Base-by-base conservation (phyloP, 2,329 filamentous ascomycete species). In the Ustilaginoidea virens region DNA sequence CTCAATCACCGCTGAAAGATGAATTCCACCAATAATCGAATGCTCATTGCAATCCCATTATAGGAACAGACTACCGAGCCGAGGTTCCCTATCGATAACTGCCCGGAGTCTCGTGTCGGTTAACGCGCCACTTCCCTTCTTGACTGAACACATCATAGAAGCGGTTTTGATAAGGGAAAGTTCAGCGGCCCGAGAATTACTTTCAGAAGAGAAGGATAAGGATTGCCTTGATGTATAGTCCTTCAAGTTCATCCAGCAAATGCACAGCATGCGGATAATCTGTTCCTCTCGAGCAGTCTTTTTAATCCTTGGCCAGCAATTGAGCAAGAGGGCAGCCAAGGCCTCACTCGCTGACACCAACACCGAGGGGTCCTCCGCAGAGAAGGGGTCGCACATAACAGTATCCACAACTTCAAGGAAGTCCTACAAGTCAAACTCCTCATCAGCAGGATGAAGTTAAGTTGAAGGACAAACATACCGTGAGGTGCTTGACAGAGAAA, bases 321-420 rank as follows among this genome's bases (percentile, higher is more conserved):
- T 74, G 9, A 63, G 39, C 8, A 92, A 53, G 10, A 77, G 53
- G 1, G 56, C 53, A 29, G 71, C 63, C 14, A 82, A 41, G 1
- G 71, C 61, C 12, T 56, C 47, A 3, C 64, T 48, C 1, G 71
- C 64, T 0, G 66, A 57, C 1, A 61, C 30, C 2, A 83, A 51
- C 2, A 75, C 54, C 0, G 60, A 52, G 1, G 65, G 56, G 36
- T 68, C 58, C 1, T 63, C 58, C 7, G 65, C 54, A 1, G 66
- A 64, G 44, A 90, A 81, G 0, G 80, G 74, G 42, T 85, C 73
- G 3, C 68, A 63, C 30, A 92, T 56, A 7, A 77, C 66, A 22
- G 60, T 56, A 3, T 70, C 69, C 7, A 82, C 50, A 37, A 86
- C 60, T 0, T 79, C 72, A 1, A 92, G 47, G 6, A 87, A 51